Conservation (phyloP, 2,329 filamentous ascomycete species). For the Aspergillus clavatus region DNA sequence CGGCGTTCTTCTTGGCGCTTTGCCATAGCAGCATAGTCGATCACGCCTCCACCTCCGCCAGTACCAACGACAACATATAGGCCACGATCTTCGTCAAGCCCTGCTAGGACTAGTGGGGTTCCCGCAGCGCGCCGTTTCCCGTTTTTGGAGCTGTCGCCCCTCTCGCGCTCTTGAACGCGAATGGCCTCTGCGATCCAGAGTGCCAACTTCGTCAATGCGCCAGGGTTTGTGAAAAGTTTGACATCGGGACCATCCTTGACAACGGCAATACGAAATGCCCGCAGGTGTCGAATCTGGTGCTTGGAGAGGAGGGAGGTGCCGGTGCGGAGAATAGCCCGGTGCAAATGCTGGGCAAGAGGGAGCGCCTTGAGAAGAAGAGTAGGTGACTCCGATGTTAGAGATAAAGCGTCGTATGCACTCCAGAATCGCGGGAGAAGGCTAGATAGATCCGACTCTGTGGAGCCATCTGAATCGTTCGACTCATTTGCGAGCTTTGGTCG, state of each 20-base stretch:
- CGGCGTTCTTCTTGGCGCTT: conserved; percentile 62
- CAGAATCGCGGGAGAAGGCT: conserved; percentile 49
- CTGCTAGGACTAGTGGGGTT: conserved; percentile 83
- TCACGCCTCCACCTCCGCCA: conserved; percentile 75
- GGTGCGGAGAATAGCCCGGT: conserved; percentile 87
- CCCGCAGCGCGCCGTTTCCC: conserved; percentile 46
- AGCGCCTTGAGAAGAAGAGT: conserved; percentile 66
- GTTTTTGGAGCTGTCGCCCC: conserved; percentile 60
- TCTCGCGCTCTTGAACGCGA: conserved; percentile 79
- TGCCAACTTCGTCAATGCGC: conserved; percentile 86
- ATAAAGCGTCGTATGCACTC: conserved; percentile 56
- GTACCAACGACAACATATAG: conserved; percentile 93
- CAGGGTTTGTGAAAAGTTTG: conserved; percentile 84
- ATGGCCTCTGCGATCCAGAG: conserved; percentile 93
- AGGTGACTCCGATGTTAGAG: conserved; percentile 42
- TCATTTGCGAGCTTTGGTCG: conserved; percentile 18
- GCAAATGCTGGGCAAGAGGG: conserved; percentile 78
- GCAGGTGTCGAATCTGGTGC: conserved; percentile 84
- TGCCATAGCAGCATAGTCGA: conserved; percentile 60
- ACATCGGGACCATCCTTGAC: conserved; percentile 94
- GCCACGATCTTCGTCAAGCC: conserved; percentile 78
- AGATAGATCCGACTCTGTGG: conserved; percentile 24
- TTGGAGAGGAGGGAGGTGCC: conserved; percentile 90
- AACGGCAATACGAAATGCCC: conserved; percentile 89
- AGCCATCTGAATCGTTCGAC: conserved; percentile 13